Percentiles rank a stretch among this genome's conserved stretches.
These are phyloP conservation scores for Artemisia tridentata DNA, from an alignment of 129 eudicot genomes.

Conservation along the genomic window DNA sequence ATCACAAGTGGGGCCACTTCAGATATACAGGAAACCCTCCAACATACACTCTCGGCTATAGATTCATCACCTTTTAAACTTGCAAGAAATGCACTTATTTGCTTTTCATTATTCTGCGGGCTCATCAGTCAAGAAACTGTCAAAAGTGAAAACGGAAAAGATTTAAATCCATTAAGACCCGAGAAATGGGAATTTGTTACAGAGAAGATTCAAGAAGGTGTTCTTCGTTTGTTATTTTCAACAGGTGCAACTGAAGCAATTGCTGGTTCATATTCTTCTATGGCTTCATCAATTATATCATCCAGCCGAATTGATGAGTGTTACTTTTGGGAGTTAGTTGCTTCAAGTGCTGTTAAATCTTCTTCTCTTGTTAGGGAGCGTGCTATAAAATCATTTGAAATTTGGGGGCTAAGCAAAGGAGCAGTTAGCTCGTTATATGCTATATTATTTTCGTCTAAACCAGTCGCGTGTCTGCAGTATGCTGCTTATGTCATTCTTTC, in stretches of 20 bases:
- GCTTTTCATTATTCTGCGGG: constrained; percentile 48
- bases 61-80: constrained; percentile 43
- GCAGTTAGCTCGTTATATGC: constrained; percentile 82
- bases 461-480: constrained; percentile 62
- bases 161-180: constrained; percentile 36
- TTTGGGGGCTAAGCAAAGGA: constrained; percentile 93
- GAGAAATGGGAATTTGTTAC: constrained; percentile 60
- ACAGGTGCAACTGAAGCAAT: constrained; percentile 83
- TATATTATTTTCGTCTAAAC: constrained; percentile 73
- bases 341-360: constrained; percentile 59
- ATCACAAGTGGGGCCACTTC: constrained; percentile 28
- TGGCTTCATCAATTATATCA: constrained; percentile 62
- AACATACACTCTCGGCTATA: constrained; percentile 32
- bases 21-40: constrained; percentile 40
- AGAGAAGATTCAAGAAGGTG: constrained; percentile 68
- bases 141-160: constrained; percentile 37
- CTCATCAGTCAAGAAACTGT: constrained; percentile 28
- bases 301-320: constrained; percentile 46
- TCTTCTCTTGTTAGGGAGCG: constrained; percentile 67
- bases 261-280: constrained; percentile 47
- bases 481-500: constrained; percentile 86
- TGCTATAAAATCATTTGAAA: constrained; percentile 75
- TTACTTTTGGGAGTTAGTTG: constrained; percentile 81
- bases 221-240: constrained; percentile 83
- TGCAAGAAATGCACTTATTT: constrained; percentile 67